A percentile compares a stretch with the other conserved stretches of the same genome.
phyloP scores from a whole-genome alignment of 2,329 filamentous ascomycete genomes.

The Talaromyces albobiverticillius region DNA sequence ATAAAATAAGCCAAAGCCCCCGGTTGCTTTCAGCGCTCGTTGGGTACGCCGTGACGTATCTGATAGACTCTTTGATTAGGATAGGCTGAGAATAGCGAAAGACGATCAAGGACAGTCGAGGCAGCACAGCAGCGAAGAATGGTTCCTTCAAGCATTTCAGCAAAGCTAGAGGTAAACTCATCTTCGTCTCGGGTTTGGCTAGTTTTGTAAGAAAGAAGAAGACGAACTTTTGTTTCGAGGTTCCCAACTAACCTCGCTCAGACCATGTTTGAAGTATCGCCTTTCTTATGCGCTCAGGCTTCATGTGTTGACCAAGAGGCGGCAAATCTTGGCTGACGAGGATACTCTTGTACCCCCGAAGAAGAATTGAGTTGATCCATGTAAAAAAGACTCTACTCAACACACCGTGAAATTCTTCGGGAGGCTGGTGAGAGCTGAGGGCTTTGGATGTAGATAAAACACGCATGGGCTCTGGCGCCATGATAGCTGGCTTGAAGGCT shows the following conservation, averaged over 20 bases:
- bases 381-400: neutral
- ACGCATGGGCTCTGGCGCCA: neutral
- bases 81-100: slow-evolving; percentile 38
- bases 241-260: slow-evolving; percentile 4
- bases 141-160: slow-evolving; percentile 13
- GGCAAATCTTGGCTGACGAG: slow-evolving; percentile 3
- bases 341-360: slow-evolving; percentile 2
- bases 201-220: neutral
- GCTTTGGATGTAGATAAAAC: neutral
- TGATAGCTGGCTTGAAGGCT: no score
- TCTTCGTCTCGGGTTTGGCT: slow-evolving; percentile 11
- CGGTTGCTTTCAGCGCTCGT: slow-evolving; percentile 34
- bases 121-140: slow-evolving; percentile 30
- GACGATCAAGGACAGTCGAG: slow-evolving; percentile 31
- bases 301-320: neutral
- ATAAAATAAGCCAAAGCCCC: slow-evolving; percentile 42
- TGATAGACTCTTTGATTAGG: slow-evolving; percentile 35
- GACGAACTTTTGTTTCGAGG: neutral
- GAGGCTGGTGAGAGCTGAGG: neutral
- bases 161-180: slow-evolving; percentile 5
- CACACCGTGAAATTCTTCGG: slow-evolving; percentile 5
- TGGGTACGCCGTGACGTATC: slow-evolving; percentile 25
- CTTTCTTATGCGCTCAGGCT: slow-evolving; percentile 3
- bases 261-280: slow-evolving; percentile 4
- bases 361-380: slow-evolving; percentile 10